These are phyloP conservation scores for Microsporum canis DNA, from an alignment of 2,329 filamentous ascomycete genomes.

Conservation along the genomic window DNA sequence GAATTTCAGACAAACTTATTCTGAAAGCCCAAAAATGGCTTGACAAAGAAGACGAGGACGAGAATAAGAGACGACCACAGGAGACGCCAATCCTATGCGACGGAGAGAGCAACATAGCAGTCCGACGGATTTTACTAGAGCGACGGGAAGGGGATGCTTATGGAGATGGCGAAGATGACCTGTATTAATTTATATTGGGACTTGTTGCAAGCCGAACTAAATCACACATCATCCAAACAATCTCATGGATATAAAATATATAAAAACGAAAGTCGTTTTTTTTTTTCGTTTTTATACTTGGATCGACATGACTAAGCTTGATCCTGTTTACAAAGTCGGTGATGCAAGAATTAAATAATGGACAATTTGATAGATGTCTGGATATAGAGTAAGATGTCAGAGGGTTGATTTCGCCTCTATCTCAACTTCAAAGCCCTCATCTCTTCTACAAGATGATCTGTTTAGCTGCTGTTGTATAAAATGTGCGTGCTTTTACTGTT, in stretches of 20 bases:
- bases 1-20: not conserved
- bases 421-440: too few relatives aligned
- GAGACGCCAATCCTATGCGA: not conserved
- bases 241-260: not conserved
- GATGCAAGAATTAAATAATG: too few relatives aligned
- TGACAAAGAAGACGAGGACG: not conserved
- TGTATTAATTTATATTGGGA: not conserved
- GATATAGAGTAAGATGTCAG: too few relatives aligned
- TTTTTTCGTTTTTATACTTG: not conserved
- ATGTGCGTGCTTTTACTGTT: too few relatives aligned
- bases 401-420: too few relatives aligned
- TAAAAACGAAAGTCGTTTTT: not conserved
- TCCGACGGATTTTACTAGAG: not conserved
- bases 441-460: too few relatives aligned
- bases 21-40: slow-evolving; percentile 6
- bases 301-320: too few relatives aligned
- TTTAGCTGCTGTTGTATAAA: too few relatives aligned
- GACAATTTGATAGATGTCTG: too few relatives aligned
- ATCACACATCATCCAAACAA: not conserved
- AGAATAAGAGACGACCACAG: not conserved
- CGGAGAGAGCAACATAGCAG: not conserved
- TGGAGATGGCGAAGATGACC: not conserved
- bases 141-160: not conserved
- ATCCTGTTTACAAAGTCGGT: too few relatives aligned
- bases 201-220: too few relatives aligned